Conservation (phyloP, 169 alveolate genomes). For the Plasmodium vivax region DNA sequence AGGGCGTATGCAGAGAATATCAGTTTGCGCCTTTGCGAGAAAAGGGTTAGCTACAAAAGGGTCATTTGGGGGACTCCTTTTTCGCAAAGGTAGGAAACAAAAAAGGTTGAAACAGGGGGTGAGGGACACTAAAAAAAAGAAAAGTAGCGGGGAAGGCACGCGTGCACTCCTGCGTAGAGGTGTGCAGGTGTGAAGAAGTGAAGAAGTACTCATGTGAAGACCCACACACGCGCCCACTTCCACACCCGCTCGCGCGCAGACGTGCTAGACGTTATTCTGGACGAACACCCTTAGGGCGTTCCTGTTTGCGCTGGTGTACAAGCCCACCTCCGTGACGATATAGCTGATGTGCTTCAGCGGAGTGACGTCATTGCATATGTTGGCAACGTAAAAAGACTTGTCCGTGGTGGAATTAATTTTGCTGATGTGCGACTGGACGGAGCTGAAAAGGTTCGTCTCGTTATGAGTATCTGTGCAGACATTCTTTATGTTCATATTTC, state of each 20-base stretch:
- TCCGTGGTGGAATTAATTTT: constrained; percentile 65
- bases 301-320: constrained; percentile 71
- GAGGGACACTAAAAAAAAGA: constrained; percentile 13
- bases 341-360: constrained; percentile 68
- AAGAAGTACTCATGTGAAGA: neutral
- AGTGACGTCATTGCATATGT: constrained; percentile 73
- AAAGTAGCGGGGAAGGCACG: neutral
- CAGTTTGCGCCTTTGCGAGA: neutral
- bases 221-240: neutral
- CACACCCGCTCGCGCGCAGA: neutral
- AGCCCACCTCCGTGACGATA: constrained; percentile 72
- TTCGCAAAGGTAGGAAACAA: neutral
- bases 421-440: constrained; percentile 62
- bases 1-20: neutral
- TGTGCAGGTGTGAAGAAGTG: neutral
- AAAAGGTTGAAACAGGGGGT: neutral
- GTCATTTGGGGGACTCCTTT: neutral
- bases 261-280: constrained; percentile 35
- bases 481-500: constrained; percentile 68
- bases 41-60: neutral
- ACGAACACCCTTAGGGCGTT: constrained; percentile 62
- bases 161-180: neutral
- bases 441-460: constrained; percentile 49
- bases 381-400: constrained; percentile 73
- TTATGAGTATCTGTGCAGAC: constrained; percentile 63